A percentile compares a stretch with the other conserved stretches of the same genome.
Conservation (phyloP, 305 asterid species). For the Solanum hybrid region DNA sequence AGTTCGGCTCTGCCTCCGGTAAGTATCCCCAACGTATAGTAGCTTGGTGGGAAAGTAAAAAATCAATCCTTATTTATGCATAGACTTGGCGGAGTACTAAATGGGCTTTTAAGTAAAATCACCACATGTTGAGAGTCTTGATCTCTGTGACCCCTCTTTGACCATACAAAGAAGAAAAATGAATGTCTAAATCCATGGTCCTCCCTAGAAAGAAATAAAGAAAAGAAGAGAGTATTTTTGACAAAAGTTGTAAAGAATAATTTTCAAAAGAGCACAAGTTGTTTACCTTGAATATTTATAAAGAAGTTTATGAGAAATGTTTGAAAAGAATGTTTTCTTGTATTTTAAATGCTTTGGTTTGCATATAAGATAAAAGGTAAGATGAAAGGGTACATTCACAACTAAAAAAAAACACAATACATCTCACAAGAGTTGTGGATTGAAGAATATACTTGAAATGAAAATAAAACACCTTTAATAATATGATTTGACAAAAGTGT, state of each 20-base stretch:
- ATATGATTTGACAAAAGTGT: not conserved
- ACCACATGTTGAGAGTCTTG: not conserved
- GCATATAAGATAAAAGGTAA: not conserved
- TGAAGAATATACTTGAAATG: not conserved
- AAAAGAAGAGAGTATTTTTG: not conserved
- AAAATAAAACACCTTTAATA: not conserved
- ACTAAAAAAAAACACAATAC: not conserved
- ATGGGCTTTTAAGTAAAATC: not conserved
- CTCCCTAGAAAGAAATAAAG: not conserved
- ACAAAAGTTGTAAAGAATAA: not conserved
- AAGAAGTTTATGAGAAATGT: not conserved
- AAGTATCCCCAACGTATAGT: not conserved
- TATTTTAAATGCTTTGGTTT: not conserved
- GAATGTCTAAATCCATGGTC: not conserved
- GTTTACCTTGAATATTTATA: not conserved
- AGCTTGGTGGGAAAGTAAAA: not conserved
- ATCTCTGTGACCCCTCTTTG: not conserved
- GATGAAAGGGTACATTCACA: not conserved
- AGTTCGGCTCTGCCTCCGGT: accelerated
- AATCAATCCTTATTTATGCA: not conserved
- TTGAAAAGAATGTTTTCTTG: not conserved
- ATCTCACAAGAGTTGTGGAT: not conserved
- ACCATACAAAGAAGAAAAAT: not conserved
- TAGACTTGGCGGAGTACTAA: not conserved
- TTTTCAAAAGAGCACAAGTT: not conserved